phyloP scores from a whole-genome alignment of 2,329 filamentous ascomycete species.

The Fusarium sp. region DNA sequence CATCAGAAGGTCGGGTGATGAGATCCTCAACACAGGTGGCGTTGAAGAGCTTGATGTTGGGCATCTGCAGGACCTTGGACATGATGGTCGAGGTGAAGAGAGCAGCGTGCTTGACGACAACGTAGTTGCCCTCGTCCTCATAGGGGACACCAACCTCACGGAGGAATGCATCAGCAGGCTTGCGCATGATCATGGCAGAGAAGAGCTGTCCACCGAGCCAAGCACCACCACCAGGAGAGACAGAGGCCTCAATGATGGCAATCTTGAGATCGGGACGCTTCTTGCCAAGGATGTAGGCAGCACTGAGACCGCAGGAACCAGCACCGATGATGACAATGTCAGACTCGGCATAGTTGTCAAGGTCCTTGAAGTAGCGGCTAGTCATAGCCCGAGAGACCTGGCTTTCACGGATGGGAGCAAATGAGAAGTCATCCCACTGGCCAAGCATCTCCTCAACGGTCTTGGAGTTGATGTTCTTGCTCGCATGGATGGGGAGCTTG shows the following conservation, averaged over 20 bases:
- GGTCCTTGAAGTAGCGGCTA: conserved; percentile 90
- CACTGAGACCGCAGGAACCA: conserved; percentile 87
- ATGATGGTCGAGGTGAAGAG: conserved; percentile 92
- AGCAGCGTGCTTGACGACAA: conserved; percentile 94
- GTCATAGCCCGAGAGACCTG: conserved; percentile 96
- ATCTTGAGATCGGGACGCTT: conserved; percentile 92
- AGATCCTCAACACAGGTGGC: conserved; percentile 93
- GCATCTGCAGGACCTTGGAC: conserved; percentile 85
- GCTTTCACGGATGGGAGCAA: conserved; percentile 89
- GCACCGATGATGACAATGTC: conserved; percentile 96
- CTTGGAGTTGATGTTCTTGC: conserved; percentile 52
- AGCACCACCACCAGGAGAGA: conserved; percentile 89
- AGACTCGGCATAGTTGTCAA: conserved; percentile 90
- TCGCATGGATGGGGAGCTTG: conserved; percentile 41
- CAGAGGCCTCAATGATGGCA: conserved; percentile 89
- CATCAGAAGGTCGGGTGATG: conserved; percentile 79
- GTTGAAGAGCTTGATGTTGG: conserved; percentile 97
- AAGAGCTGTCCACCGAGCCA: conserved; percentile 97
- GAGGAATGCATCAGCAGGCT: conserved; percentile 89
- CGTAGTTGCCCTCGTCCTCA: conserved; percentile 89
- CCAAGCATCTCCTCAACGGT: conserved; percentile 68
- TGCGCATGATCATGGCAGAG: conserved; percentile 95
- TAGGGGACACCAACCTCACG: conserved; percentile 85
- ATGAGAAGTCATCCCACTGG: conserved; percentile 87
- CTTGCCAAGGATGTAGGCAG: conserved; percentile 87